Base-by-base conservation (phyloP, 495 filamentous ascomycete genomes). In the Penicillium coffeae region DNA sequence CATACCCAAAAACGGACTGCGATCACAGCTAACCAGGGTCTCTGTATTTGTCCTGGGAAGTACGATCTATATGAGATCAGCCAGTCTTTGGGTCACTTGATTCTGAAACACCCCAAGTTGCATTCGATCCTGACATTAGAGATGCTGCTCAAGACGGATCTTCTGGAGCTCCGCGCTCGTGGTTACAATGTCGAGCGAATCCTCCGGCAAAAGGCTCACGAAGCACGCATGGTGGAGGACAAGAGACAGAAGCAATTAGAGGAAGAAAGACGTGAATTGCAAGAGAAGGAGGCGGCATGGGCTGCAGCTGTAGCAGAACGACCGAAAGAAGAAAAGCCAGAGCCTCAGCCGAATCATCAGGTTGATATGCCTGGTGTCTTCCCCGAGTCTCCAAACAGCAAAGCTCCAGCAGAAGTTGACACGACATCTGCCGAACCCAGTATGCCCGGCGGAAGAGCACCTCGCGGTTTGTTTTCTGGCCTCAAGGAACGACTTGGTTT, bases 181-280 rank as follows among this genome's bases (percentile, higher is more conserved):
- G 93, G 93, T 3, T 96, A 93, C 69, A 97, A 99, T 54, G 93
- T 97, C 34, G 88, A 93, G 46, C 83, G 93, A 13, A 95, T 97
- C 56, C 74, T 99, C 15, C 81, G 86, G 22, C 81, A 83, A 25
- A 91, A 90, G 66, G 89, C 84, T 9, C 85, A 85, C 5, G 90
- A 97, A 62, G 85, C 87, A 12, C 78, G 86, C 21, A 83, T 96
- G 55, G 90, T 88, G 4, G 88, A 96, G 54, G 84, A 89, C 56
- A 80, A 87, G 51, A 79, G 87, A 14, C 79, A 84, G 59, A 87
- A 85, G 56, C 82, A 89, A 34, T 50, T 90, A 12, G 89, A 94
- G 38, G 83, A 85, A 42, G 88, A 96, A 60, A 72, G 73, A 38
- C 79, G 80, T 57, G 71, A 68, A 16, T 67, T 83, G 18, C 82